phyloP scores from a whole-genome alignment of 2,329 filamentous ascomycete species.

The Emydomyces testavorans region DNA sequence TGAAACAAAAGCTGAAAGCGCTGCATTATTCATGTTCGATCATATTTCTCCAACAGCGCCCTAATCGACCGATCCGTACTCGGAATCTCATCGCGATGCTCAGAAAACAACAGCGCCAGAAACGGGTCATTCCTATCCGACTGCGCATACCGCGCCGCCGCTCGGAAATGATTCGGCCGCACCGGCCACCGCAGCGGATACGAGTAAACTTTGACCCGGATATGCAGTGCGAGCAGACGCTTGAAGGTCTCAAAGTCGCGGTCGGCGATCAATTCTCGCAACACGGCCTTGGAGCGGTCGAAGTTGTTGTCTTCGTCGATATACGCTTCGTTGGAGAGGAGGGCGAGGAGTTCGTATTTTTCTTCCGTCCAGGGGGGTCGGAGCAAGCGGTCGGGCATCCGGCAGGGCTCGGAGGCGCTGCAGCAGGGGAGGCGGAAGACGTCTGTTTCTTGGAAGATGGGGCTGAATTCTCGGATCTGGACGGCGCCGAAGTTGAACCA shows the following conservation, averaged over 20 bases:
- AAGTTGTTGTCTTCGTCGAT: conserved; percentile 27
- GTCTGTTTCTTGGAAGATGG: conserved; percentile 24
- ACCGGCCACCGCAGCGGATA: conserved; percentile 28
- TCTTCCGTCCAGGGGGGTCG: conserved; percentile 29
- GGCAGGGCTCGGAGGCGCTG: conserved; percentile 20
- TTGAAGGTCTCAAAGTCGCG: conserved; percentile 27
- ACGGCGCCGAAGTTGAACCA: conserved; percentile 32
- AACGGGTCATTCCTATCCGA: conserved; percentile 26
- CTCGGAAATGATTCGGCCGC: conserved; percentile 23
- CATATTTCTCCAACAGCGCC: conserved; percentile 20
- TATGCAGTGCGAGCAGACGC: conserved; percentile 23
- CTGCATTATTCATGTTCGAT: not conserved
- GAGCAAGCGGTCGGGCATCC: conserved; percentile 33
- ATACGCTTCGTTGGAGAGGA: conserved; percentile 29
- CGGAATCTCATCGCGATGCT: conserved; percentile 27
- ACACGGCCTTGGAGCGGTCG: conserved; percentile 24
- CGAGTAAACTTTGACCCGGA: conserved; percentile 25
- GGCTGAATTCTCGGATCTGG: conserved; percentile 23
- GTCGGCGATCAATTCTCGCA: conserved; percentile 28
- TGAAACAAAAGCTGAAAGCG: no score
- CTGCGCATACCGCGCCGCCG: conserved; percentile 23
- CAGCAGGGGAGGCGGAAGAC: conserved; percentile 29
- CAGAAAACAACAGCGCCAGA: conserved; percentile 23
- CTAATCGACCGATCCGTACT: conserved; percentile 18
- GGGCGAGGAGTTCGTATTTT: conserved; percentile 30